These are phyloP conservation scores for Kregervanrija pseudodelftensis DNA, from an alignment of 805 yeast species.

Conservation along the genomic window DNA sequence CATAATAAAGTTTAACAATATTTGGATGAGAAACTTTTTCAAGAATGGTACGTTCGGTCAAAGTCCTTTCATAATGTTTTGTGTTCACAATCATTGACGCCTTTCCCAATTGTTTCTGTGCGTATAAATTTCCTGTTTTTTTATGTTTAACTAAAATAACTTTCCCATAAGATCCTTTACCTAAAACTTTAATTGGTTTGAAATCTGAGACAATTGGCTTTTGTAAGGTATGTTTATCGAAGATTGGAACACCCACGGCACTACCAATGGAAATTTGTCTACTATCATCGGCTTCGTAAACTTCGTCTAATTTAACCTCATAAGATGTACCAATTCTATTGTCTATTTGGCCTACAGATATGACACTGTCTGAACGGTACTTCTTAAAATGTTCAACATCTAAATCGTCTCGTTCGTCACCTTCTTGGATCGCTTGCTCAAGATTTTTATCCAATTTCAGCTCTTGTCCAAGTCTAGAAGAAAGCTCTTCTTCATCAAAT, in stretches of 20 bases:
- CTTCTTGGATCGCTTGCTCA: conserved; percentile 1
- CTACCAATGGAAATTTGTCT: conserved; percentile 11
- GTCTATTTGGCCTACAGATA: conserved; percentile 25
- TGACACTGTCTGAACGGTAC: conserved; percentile 23
- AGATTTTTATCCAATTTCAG: conserved; percentile 1
- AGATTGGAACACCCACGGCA: not conserved
- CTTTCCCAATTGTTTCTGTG: conserved; percentile 80
- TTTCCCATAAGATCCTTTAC: conserved; percentile 86
- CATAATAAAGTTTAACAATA: conserved; percentile 74
- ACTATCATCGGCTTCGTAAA: conserved; percentile 27
- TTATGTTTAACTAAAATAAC: conserved; percentile 70
- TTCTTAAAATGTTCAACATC: conserved; percentile 19
- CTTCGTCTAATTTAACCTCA: conserved; percentile 39
- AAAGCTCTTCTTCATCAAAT: conserved; percentile 24
- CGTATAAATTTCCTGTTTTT: conserved; percentile 58
- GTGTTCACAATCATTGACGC: conserved; percentile 63
- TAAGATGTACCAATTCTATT: conserved; percentile 40
- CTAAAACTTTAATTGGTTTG: conserved; percentile 67
- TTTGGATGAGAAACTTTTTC: conserved; percentile 70
- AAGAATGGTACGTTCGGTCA: conserved; percentile 71
- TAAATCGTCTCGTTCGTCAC: conserved; percentile 1
- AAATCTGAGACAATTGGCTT: conserved; percentile 44
- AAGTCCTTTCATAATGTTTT: conserved; percentile 63
- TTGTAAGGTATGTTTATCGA: conserved; percentile 5
- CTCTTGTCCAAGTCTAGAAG: conserved; percentile 2